A percentile compares a stretch with the other conserved stretches of the same genome.
These are phyloP conservation scores for Carex kokanica DNA, from an alignment of 176 grass and related monocot genomes.

Conservation along the genomic window DNA sequence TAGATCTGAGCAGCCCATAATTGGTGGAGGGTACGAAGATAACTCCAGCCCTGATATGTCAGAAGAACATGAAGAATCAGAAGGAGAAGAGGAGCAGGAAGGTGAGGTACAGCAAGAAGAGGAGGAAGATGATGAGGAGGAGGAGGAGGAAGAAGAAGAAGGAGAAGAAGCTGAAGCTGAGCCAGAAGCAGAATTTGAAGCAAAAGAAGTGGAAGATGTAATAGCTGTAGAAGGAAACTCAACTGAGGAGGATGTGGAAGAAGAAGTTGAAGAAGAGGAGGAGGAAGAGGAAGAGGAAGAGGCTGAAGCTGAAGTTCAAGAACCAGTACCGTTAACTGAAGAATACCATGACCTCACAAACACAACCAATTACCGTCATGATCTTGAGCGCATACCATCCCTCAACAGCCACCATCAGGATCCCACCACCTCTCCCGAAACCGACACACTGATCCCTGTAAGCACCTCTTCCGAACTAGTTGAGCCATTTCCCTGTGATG, in stretches of 20 bases:
- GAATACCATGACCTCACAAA: conserved; percentile 3
- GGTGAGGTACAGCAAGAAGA: neutral
- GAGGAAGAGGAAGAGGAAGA: neutral
- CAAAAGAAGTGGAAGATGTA: conserved; percentile 12
- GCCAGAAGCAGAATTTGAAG: conserved; percentile 3
- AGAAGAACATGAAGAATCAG: conserved; percentile 20
- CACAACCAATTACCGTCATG: conserved; percentile 12
- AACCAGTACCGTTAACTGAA: neutral
- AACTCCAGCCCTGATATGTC: conserved; percentile 5
- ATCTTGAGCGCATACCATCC: conserved; percentile 32
- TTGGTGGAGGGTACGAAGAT: neutral
- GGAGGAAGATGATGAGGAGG: neutral
- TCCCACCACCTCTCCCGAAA: neutral
- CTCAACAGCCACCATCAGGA: conserved; percentile 35
- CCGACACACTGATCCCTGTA: conserved; percentile 1
- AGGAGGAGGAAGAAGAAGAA: neutral
- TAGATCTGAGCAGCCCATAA: neutral
- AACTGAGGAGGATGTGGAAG: neutral
- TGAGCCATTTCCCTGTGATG: neutral
- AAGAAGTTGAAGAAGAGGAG: neutral
- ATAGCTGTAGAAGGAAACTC: neutral
- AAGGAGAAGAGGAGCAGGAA: conserved; percentile 3
- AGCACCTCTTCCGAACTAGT: neutral
- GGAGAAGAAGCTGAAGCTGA: conserved; percentile 11
- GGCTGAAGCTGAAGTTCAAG: neutral